Evolutionary conservation across 1,284 basidiomycete species (phyloP), one percentile per base, ranked within the genome.

Genomic region (Paramarasmius palmivorus): DNA sequence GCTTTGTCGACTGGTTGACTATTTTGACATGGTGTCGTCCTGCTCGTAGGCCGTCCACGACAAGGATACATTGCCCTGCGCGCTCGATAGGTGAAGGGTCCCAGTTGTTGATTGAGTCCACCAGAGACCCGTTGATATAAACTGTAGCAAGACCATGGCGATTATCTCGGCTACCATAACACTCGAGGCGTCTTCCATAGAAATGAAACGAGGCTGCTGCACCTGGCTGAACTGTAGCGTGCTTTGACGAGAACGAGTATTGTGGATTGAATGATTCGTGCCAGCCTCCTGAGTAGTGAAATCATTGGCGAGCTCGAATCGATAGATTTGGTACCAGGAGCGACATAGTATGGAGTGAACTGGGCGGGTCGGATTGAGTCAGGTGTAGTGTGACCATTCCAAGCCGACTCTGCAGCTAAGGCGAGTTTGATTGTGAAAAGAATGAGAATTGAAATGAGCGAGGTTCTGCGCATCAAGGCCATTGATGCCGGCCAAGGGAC

Each of bases 181-280:
- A 87, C 68, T 91, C 88, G 59, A 92, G 76, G 1, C 87, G 86
- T 9, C 83, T 85, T 9, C 88, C 88, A 20, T 71, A 73, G 68
- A 91, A 90, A 1, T 74, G 73, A 67, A 89, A 79, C 4, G 73
- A 72, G 44, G 80, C 72, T 10, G 78, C 69, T n/a, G 87, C 82
- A 46, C 75, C 76, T 15, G 68, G 65, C 42, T 77, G 65, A 12
- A 71, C 68, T 0, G 84, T 83, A 62, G 73, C 76, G 22, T 74
- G 77, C 19, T 82, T 67, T 9, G 81, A 78, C n/a, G 78, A 73
- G 22, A 75, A 68, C 39, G 82, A 65, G 59, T 81, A 86, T 32
- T 70, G 66, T 1, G 68, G 63, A 0, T 84, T 84, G 60, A 74
- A 82, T 1, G 73, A 67, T 26, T 81, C 76, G 10, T 66, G 65